Conservation (phyloP, 495 filamentous ascomycete species). For the Penicillium antarcticum region DNA sequence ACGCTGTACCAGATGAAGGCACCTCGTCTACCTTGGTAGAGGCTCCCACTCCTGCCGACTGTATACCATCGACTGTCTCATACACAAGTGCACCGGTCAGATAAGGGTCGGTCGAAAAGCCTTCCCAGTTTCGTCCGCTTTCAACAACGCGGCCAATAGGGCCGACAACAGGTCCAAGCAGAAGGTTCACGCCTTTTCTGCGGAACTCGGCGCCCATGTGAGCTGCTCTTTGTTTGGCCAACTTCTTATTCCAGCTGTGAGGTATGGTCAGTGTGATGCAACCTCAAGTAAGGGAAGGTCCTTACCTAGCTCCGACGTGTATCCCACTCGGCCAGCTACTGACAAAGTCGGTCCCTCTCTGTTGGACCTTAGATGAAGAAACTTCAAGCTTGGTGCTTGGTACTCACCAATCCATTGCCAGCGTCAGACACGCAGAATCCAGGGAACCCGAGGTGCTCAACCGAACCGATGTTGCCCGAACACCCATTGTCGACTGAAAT, state of each 20-base stretch:
- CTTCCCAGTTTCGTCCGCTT: conserved; percentile 87
- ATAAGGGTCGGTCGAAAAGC: conserved; percentile 71
- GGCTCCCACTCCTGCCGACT: conserved; percentile 66
- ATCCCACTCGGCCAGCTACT: conserved; percentile 53
- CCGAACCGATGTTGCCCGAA: conserved; percentile 48
- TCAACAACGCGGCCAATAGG: conserved; percentile 72
- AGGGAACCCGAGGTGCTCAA: conserved; percentile 54
- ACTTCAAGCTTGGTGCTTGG: background rate
- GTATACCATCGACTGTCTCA: conserved; percentile 63
- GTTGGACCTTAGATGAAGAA: background rate
- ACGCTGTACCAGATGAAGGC: too few species aligned
- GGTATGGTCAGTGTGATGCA: conserved; percentile 14
- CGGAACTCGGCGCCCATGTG: conserved; percentile 58
- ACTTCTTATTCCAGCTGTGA: conserved; percentile 51
- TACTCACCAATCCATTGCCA: conserved; percentile 51
- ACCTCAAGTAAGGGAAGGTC: background rate
- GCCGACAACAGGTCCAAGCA: conserved; percentile 63
- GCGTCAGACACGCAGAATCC: conserved; percentile 64
- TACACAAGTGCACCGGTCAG: conserved; percentile 57
- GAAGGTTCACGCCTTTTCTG: conserved; percentile 51
- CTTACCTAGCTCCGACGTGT: conserved; percentile 48
- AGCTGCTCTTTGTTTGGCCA: conserved; percentile 45
- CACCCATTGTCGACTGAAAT: conserved; percentile 59
- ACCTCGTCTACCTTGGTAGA: conserved; percentile 55
- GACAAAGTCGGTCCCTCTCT: conserved; percentile 56